These are phyloP conservation scores for Xenoacremonium recifei DNA, from an alignment of 2,329 filamentous ascomycete species.

Conservation along the genomic window DNA sequence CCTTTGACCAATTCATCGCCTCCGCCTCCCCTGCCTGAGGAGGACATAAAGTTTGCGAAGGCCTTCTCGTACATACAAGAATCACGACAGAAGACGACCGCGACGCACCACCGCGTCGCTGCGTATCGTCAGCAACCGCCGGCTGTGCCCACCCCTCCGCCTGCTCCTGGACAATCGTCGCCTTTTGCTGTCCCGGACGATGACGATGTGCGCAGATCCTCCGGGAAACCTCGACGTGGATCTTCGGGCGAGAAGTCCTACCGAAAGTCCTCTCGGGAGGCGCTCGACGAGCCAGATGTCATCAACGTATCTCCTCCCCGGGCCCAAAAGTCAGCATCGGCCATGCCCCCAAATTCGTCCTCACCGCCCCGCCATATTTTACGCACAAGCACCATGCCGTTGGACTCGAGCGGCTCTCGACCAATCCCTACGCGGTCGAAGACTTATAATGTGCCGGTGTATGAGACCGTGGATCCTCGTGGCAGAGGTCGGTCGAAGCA, in stretches of 20 bases:
- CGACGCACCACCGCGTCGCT: neutral
- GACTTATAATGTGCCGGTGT: slow-evolving; percentile 28
- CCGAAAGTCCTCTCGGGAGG: slow-evolving; percentile 31
- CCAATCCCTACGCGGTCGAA: slow-evolving; percentile 28
- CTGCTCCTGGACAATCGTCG: slow-evolving; percentile 23
- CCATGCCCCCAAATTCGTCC: slow-evolving; percentile 17
- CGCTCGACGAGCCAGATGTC: slow-evolving; percentile 30
- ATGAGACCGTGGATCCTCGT: slow-evolving; percentile 27
- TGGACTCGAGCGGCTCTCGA: slow-evolving; percentile 26
- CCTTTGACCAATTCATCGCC: slow-evolving; percentile 18
- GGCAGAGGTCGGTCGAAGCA: slow-evolving; percentile 37
- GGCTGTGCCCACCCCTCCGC: slow-evolving; percentile 36
- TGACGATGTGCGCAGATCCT: slow-evolving; percentile 32
- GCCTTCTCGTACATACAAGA: slow-evolving; percentile 32
- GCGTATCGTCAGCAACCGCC: slow-evolving; percentile 29
- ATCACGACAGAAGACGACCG: slow-evolving; percentile 26
- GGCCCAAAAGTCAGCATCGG: slow-evolving; percentile 25
- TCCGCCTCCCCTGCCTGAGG: slow-evolving; percentile 22
- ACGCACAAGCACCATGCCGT: slow-evolving; percentile 35
- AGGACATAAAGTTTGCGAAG: slow-evolving; percentile 17
- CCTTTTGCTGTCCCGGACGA: slow-evolving; percentile 30
- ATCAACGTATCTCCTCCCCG: slow-evolving; percentile 24
- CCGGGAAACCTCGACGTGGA: slow-evolving; percentile 32
- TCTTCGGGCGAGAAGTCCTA: slow-evolving; percentile 33
- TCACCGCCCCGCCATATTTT: slow-evolving; percentile 34